Conservation (phyloP, 2,329 filamentous ascomycete species). For the Cadophora sp. region DNA sequence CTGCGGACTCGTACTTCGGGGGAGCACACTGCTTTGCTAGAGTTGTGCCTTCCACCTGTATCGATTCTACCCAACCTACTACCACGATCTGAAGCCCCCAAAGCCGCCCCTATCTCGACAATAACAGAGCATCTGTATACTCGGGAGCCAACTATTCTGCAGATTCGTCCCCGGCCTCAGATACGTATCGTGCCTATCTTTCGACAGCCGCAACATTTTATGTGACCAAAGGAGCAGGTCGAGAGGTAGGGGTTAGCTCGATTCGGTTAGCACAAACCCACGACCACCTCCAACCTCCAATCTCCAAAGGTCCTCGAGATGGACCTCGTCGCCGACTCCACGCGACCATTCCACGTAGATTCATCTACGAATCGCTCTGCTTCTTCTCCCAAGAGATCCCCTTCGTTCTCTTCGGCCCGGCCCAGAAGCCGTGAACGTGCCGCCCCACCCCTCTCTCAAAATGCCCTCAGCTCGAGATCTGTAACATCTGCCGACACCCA, state of each 20-base stretch:
- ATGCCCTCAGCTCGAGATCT: conserved; percentile 32
- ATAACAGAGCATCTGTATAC: neutral
- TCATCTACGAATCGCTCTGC: conserved; percentile 6
- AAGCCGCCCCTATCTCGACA: neutral
- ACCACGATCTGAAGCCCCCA: neutral
- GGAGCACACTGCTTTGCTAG: neutral
- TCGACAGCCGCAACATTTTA: conserved; percentile 7
- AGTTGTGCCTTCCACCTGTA: conserved; percentile 1
- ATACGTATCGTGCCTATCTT: neutral
- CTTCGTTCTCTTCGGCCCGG: conserved; percentile 19
- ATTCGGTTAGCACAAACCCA: conserved; percentile 4
- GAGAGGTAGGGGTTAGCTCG: conserved; percentile 18
- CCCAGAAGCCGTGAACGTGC: conserved; percentile 26
- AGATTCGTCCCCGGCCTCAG: neutral
- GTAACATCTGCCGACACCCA: conserved; percentile 33
- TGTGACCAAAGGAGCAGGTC: conserved; percentile 6
- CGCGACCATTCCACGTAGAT: conserved; percentile 22
- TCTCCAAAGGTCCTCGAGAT: conserved; percentile 14
- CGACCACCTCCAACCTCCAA: conserved; percentile 4
- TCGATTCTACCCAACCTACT: neutral
- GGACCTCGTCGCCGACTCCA: conserved; percentile 18
- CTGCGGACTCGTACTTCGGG: neutral
- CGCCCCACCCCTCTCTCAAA: conserved; percentile 23
- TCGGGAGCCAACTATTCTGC: neutral
- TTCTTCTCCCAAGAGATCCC: conserved; percentile 22